phyloP scores from a whole-genome alignment of 176 grass and related monocot genomes.

The Oryza brachyantha region DNA sequence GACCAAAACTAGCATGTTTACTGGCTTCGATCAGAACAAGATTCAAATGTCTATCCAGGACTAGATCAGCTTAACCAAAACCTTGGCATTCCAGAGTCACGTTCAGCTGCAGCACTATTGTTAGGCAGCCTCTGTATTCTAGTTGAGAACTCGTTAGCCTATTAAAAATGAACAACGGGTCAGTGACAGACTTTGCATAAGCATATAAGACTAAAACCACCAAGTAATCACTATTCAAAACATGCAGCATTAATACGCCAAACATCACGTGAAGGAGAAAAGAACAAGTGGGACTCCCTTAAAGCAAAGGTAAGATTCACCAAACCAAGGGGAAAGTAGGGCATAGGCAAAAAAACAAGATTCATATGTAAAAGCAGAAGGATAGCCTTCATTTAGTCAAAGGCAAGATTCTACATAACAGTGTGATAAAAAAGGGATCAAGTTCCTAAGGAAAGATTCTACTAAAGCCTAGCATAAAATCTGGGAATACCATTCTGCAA shows the following conservation, averaged over 20 bases:
- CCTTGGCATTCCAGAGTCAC: slow-evolving; percentile 51
- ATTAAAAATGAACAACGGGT: background rate
- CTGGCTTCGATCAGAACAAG: slow-evolving; percentile 12
- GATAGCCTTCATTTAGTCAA: slow-evolving; percentile 2
- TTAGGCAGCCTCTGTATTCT: slow-evolving; percentile 89
- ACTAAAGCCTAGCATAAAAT: slow-evolving; percentile 12
- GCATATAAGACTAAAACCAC: slow-evolving; percentile 7
- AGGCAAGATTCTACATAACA: slow-evolving; percentile 17
- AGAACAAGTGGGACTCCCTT: slow-evolving; percentile 1
- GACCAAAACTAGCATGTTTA: slow-evolving; percentile 1
- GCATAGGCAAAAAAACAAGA: background rate
- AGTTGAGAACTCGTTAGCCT: slow-evolving; percentile 91
- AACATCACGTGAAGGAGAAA: slow-evolving; percentile 3
- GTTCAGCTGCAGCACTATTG: slow-evolving; percentile 53
- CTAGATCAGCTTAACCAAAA: slow-evolving; percentile 72
- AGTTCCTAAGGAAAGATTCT: background rate
- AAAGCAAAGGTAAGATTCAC: background rate
- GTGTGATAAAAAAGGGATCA: background rate
- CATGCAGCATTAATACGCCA: background rate
- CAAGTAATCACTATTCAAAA: slow-evolving; percentile 28
- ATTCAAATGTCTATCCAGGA: slow-evolving; percentile 20
- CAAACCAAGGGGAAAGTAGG: background rate
- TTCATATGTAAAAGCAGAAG: slow-evolving; percentile 5
- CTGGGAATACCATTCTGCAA: background rate
- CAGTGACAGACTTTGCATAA: slow-evolving; percentile 12